These are phyloP conservation scores for Didymella keratinophila DNA, from an alignment of 2,329 filamentous ascomycete species.

Conservation along the genomic window DNA sequence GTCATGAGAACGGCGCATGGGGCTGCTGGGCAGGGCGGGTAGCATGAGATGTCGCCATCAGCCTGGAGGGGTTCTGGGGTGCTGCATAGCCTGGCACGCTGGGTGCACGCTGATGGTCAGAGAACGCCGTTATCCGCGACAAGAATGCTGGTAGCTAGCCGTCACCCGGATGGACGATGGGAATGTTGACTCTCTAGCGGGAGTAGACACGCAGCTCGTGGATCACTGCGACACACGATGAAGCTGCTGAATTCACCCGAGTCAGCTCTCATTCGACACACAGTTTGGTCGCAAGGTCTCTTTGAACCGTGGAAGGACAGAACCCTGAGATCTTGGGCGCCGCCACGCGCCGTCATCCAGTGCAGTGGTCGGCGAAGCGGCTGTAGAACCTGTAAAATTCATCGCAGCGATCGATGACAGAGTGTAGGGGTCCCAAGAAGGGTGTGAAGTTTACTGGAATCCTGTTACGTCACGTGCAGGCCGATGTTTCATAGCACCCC, in stretches of 20 bases:
- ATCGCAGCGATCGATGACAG: neutral
- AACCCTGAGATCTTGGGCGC: constrained; percentile 2
- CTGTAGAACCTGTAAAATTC: neutral
- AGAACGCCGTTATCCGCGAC: constrained; percentile 1
- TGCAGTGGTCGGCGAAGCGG: neutral
- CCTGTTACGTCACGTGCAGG: constrained; percentile 25
- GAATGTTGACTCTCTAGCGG: neutral
- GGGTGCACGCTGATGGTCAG: neutral
- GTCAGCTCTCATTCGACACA: constrained; percentile 14
- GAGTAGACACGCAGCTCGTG: neutral
- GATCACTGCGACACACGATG: constrained; percentile 4
- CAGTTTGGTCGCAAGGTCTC: constrained; percentile 10
- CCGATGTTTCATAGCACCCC: constrained; percentile 26
- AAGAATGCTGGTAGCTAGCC: constrained; percentile 1
- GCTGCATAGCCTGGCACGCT: neutral
- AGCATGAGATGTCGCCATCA: constrained; percentile 16
- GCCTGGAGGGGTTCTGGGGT: neutral
- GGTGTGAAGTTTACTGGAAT: constrained; percentile 5
- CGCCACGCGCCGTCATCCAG: constrained; percentile 17
- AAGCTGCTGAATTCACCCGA: constrained; percentile 5
- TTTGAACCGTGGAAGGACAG: constrained; percentile 4
- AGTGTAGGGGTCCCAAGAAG: neutral
- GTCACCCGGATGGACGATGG: neutral
- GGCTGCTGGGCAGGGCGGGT: constrained; percentile 13
- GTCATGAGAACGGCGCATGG: constrained; percentile 15